phyloP scores from a whole-genome alignment of 2,329 filamentous ascomycete genomes.

The Pyricularia sp. region DNA sequence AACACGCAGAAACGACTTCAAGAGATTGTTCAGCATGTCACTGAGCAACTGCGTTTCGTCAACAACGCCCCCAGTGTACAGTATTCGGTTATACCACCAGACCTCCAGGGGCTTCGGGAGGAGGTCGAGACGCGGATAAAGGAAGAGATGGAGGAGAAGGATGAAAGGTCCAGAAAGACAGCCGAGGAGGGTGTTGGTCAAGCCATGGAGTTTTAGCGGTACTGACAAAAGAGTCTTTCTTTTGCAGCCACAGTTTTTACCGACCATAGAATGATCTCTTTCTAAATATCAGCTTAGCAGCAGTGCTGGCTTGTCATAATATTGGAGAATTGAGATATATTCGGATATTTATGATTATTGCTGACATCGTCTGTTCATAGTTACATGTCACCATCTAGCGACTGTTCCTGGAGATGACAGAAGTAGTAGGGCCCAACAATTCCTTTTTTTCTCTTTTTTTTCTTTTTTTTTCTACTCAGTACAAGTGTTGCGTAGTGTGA shows the following conservation, averaged over 20 bases:
- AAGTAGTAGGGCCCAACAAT: neutral
- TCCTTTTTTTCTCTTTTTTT: neutral
- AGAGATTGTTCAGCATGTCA: constrained; percentile 67
- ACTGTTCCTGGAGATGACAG: neutral
- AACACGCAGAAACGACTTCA: constrained; percentile 69
- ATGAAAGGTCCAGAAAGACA: constrained; percentile 41
- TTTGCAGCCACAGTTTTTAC: neutral
- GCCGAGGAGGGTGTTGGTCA: constrained; percentile 49
- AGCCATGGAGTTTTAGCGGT: constrained; percentile 40
- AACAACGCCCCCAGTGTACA: constrained; percentile 80
- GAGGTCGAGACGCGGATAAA: constrained; percentile 59
- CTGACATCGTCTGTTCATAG: neutral
- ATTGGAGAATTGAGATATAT: neutral
- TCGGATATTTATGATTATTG: neutral
- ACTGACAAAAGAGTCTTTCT: constrained; percentile 3
- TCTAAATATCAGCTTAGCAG: neutral
- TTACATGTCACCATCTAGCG: neutral
- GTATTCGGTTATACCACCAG: constrained; percentile 69
- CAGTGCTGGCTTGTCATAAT: neutral
- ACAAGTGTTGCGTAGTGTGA: neutral
- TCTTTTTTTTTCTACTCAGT: neutral
- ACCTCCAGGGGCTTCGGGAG: constrained; percentile 58
- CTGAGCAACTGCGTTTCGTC: constrained; percentile 81
- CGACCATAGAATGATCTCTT: neutral
- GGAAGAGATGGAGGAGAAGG: constrained; percentile 52